A percentile compares a stretch with the other conserved stretches of the same genome.
Evolutionary conservation across 2,329 filamentous ascomycete genomes (phyloP).

Genomic region (Fusarium vanettenii): DNA sequence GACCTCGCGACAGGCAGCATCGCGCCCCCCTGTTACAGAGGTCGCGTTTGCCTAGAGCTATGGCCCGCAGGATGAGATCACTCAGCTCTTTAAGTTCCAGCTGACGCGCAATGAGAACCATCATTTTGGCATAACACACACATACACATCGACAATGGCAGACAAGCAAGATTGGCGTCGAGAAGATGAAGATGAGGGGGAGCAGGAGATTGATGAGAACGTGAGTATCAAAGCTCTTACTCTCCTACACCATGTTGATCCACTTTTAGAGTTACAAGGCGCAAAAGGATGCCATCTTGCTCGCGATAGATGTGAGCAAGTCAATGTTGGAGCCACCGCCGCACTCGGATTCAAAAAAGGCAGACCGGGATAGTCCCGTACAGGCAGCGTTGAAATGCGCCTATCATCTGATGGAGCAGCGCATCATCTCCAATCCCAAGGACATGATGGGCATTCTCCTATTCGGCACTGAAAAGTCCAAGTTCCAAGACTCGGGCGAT

Average conservation of each 20-base stretch:
- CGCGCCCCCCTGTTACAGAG: constrained; percentile 34
- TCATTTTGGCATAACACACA: constrained; percentile 13
- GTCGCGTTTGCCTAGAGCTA: constrained; percentile 50
- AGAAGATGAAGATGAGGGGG: constrained; percentile 74
- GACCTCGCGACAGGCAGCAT: constrained; percentile 43
- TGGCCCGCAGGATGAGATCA: constrained; percentile 38
- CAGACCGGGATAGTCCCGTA: constrained; percentile 80
- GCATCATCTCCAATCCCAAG: constrained; percentile 95
- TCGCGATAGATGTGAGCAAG: constrained; percentile 90
- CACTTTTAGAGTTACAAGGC: constrained; percentile 80
- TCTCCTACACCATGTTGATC: constrained; percentile 20
- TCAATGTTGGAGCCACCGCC: constrained; percentile 84
- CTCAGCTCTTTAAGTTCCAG: constrained; percentile 37
- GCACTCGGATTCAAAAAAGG: constrained; percentile 76
- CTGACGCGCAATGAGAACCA: constrained; percentile 31
- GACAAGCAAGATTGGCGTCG: constrained; percentile 58
- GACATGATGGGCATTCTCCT: constrained; percentile 97
- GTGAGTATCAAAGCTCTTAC: constrained; percentile 53
- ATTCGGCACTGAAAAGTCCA: constrained; percentile 89
- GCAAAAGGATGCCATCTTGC: constrained; percentile 97
- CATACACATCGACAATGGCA: constrained; percentile 43
- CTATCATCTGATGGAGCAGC: constrained; percentile 95
- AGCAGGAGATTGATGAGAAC: constrained; percentile 69
- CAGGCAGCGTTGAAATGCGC: constrained; percentile 92
- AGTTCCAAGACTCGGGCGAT: constrained; percentile 76